Evolutionary conservation across 1,139 yeast species (phyloP).

Genomic region (Candida glucosophila): DNA sequence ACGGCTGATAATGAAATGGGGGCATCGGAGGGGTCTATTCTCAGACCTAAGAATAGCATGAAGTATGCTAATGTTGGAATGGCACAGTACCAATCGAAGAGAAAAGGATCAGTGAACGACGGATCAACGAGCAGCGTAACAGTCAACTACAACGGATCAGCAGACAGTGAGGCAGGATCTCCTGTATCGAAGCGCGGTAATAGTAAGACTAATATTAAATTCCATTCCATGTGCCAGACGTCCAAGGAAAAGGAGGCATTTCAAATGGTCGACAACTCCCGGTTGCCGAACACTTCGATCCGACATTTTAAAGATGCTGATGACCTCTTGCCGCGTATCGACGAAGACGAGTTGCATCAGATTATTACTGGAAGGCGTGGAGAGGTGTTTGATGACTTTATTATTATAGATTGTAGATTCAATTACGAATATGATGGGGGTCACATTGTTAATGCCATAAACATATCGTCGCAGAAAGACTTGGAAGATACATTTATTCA

Average conservation of each 20-base stretch:
- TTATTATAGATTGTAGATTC: slow-evolving; percentile 81
- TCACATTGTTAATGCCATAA: slow-evolving; percentile 77
- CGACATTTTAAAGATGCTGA: slow-evolving; percentile 41
- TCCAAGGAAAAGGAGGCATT: slow-evolving; percentile 25
- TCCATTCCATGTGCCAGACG: slow-evolving; percentile 58
- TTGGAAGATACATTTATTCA: slow-evolving; percentile 44
- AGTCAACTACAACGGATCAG: slow-evolving; percentile 4
- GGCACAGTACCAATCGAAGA: no score
- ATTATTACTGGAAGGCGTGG: slow-evolving; percentile 51
- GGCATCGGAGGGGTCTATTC: neutral
- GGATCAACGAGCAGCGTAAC: slow-evolving; percentile 1
- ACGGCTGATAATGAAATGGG: no score
- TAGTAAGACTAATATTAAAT: slow-evolving; percentile 36
- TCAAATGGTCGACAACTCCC: slow-evolving; percentile 29
- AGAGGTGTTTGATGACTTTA: slow-evolving; percentile 48
- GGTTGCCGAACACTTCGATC: slow-evolving; percentile 31
- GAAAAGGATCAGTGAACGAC: no score
- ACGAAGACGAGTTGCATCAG: slow-evolving; percentile 52
- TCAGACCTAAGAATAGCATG: no score
- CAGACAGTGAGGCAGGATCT: slow-evolving; percentile 11
- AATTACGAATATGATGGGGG: slow-evolving; percentile 91
- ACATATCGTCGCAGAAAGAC: slow-evolving; percentile 62
- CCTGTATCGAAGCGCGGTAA: slow-evolving; percentile 3
- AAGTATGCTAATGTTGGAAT: no score
- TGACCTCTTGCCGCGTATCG: slow-evolving; percentile 72